Evolutionary conservation across 1,284 basidiomycete species (phyloP).

Genomic region (Schizopora paradoxa): DNA sequence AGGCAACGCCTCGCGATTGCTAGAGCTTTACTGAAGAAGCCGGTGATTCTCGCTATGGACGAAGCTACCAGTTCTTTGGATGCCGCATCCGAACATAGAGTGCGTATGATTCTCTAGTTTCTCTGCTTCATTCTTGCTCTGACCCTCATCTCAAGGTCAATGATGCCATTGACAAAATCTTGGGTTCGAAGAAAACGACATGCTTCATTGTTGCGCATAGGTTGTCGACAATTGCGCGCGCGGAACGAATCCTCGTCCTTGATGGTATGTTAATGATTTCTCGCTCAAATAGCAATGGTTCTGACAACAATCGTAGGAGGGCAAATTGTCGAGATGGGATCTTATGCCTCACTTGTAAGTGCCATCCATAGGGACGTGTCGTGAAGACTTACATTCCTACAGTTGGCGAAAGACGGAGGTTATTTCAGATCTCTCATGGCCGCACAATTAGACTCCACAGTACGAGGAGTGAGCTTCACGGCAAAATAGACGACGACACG

Average conservation of each 20-base stretch:
- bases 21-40: slow-evolving; percentile 80
- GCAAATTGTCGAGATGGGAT: slow-evolving; percentile 76
- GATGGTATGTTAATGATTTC: slow-evolving; percentile 47
- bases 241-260: slow-evolving; percentile 81
- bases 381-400: slow-evolving; percentile 8
- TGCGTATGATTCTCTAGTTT: slow-evolving; percentile 23
- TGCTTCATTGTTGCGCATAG: slow-evolving; percentile 89
- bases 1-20: slow-evolving; percentile 75
- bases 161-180: slow-evolving; percentile 85
- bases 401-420: slow-evolving; percentile 63
- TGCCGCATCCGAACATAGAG: slow-evolving; percentile 80
- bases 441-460: slow-evolving; percentile 70
- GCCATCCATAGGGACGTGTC: not conserved
- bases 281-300: not conserved
- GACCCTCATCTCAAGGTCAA: slow-evolving; percentile 54
- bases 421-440: slow-evolving; percentile 83
- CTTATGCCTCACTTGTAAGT: slow-evolving; percentile 72
- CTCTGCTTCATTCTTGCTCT: not conserved
- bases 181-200: slow-evolving; percentile 71
- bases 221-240: slow-evolving; percentile 77
- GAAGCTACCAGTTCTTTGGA: slow-evolving; percentile 86
- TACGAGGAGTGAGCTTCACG: no score
- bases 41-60: slow-evolving; percentile 76
- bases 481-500: no score
- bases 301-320: slow-evolving; percentile 46